These are phyloP conservation scores for Cystobasidium ongulense DNA, from an alignment of 768 basidiomycete species.

Conservation along the genomic window DNA sequence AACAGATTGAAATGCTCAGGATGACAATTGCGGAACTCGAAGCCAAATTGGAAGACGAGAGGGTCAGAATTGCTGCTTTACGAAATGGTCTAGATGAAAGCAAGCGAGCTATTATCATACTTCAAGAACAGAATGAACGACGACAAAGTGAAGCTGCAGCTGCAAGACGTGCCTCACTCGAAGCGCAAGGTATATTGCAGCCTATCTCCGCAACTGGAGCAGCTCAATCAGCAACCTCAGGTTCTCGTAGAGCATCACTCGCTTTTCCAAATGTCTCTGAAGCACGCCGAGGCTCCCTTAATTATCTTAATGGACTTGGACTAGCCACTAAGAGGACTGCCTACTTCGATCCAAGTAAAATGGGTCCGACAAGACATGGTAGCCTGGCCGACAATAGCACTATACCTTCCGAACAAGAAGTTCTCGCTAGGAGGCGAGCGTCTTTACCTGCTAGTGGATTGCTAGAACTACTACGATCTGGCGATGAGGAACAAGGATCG, in stretches of 20 bases:
- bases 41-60: conserved; percentile 9
- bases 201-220: neutral
- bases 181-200: conserved; percentile 4
- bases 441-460: neutral
- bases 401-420: neutral
- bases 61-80: conserved; percentile 1
- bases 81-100: conserved; percentile 20
- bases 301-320: conserved; percentile 27
- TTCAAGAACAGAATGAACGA: conserved; percentile 17
- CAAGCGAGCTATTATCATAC: conserved; percentile 20
- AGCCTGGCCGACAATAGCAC: neutral
- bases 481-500: neutral
- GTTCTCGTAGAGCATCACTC: neutral
- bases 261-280: conserved; percentile 11
- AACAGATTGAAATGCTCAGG: neutral
- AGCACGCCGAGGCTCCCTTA: conserved; percentile 12
- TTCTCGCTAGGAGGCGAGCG: neutral
- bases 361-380: neutral
- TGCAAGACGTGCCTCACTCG: conserved; percentile 1
- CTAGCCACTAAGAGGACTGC: conserved; percentile 8
- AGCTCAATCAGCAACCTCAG: neutral
- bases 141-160: neutral
- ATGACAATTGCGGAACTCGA: neutral
- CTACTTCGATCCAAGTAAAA: conserved; percentile 9
- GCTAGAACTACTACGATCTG: neutral